Percentiles rank a stretch among this genome's conserved stretches.
Evolutionary conservation across 139 green algal genomes (phyloP).

Genomic region (Picochlorum sp.): DNA sequence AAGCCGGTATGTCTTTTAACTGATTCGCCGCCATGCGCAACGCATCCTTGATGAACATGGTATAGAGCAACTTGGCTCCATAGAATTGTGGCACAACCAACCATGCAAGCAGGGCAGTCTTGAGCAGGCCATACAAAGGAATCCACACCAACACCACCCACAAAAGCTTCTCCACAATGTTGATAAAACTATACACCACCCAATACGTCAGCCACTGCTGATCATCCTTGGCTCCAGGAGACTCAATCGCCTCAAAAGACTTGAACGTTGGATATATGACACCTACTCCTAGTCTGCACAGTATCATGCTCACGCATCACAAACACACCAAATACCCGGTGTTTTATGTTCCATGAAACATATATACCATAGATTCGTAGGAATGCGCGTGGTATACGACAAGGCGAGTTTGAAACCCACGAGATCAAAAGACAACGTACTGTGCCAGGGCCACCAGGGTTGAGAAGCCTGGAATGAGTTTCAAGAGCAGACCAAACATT

Average conservation of each 20-base stretch:
- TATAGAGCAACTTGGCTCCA: constrained; percentile 21
- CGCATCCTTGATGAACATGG: constrained; percentile 11
- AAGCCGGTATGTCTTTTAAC: constrained; percentile 7
- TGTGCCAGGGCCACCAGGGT: constrained; percentile 3
- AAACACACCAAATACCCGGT: neutral
- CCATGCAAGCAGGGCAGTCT: constrained; percentile 14
- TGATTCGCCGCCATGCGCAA: constrained; percentile 18
- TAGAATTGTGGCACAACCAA: constrained; percentile 20
- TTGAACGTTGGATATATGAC: constrained; percentile 24
- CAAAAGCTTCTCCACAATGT: constrained; percentile 21
- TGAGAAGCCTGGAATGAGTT: constrained; percentile 12
- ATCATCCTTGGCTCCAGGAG: constrained; percentile 13
- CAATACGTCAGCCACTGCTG: constrained; percentile 35
- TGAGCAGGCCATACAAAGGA: constrained; percentile 19
- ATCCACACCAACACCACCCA: constrained; percentile 27
- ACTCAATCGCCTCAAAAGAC: constrained; percentile 28
- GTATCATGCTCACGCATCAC: too few species aligned
- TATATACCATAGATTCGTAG: neutral
- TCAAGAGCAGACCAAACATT: constrained; percentile 6
- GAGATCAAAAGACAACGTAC: neutral
- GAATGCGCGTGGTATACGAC: too few species aligned
- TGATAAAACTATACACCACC: constrained; percentile 19
- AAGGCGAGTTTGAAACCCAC: too few species aligned
- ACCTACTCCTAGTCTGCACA: constrained; percentile 17
- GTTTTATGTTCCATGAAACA: neutral